Percentiles rank a stretch among this genome's conserved stretches.
These are phyloP conservation scores for Pichia terricola DNA, from an alignment of 1,139 yeast genomes.

Conservation along the genomic window DNA sequence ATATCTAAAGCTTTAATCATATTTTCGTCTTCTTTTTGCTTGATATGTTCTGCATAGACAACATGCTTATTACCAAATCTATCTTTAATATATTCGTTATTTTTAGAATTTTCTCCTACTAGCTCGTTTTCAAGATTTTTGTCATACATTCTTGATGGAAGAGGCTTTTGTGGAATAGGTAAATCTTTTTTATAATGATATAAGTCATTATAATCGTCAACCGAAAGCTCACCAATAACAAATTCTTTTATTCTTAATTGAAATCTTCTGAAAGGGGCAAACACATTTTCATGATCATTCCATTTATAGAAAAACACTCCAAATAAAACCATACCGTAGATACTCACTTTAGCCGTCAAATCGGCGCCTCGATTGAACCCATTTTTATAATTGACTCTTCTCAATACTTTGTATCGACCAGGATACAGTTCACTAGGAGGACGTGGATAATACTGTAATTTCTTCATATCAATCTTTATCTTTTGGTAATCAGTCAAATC, in stretches of 20 bases:
- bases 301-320: slow-evolving; percentile 69
- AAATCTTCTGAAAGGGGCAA: slow-evolving; percentile 55
- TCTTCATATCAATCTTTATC: slow-evolving; percentile 64
- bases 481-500: slow-evolving; percentile 62
- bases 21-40: slow-evolving; percentile 63
- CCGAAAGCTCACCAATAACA: slow-evolving; percentile 42
- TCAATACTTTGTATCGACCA: slow-evolving; percentile 67
- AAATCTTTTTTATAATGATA: slow-evolving; percentile 24
- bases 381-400: slow-evolving; percentile 47
- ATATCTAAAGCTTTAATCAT: slow-evolving; percentile 36
- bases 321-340: slow-evolving; percentile 40
- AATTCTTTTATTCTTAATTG: slow-evolving; percentile 48
- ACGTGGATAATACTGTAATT: slow-evolving; percentile 68
- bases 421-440: slow-evolving; percentile 69
- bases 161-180: slow-evolving; percentile 22
- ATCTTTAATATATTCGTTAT: slow-evolving; percentile 56
- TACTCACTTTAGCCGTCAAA: slow-evolving; percentile 39
- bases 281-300: slow-evolving; percentile 75
- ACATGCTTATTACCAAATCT: slow-evolving; percentile 50
- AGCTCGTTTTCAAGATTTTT: slow-evolving; percentile 33
- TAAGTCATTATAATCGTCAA: slow-evolving; percentile 57
- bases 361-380: slow-evolving; percentile 47
- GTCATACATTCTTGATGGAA: slow-evolving; percentile 27
- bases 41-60: slow-evolving; percentile 63
- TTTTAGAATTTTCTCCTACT: slow-evolving; percentile 18